These are phyloP conservation scores for Mycocentrospora acerina DNA, from an alignment of 2,329 filamentous ascomycete genomes.

Conservation along the genomic window DNA sequence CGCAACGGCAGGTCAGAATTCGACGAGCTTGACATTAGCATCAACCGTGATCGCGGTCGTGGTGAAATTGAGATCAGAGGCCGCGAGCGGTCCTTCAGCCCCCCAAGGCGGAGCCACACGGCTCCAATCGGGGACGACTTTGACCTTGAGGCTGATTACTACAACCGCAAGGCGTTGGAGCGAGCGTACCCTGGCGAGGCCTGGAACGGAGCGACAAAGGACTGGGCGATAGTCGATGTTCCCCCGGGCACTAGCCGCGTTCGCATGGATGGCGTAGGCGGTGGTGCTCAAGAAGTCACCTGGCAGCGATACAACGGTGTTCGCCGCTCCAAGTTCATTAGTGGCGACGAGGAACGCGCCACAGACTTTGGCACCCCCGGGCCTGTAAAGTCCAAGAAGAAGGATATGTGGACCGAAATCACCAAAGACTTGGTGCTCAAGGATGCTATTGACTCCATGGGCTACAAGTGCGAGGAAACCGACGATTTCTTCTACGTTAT, in stretches of 20 bases:
- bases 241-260: slow-evolving; percentile 80
- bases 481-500: slow-evolving; percentile 90
- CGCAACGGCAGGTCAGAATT: slow-evolving; percentile 45
- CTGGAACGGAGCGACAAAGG: slow-evolving; percentile 70
- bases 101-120: slow-evolving; percentile 47
- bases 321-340: slow-evolving; percentile 70
- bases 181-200: slow-evolving; percentile 72
- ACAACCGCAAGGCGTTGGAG: slow-evolving; percentile 68
- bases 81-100: slow-evolving; percentile 43
- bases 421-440: slow-evolving; percentile 87
- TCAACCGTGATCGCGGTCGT: slow-evolving; percentile 55
- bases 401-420: slow-evolving; percentile 89
- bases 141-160: slow-evolving; percentile 59
- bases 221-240: slow-evolving; percentile 81
- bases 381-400: slow-evolving; percentile 39
- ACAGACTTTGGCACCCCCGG: slow-evolving; percentile 45
- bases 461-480: slow-evolving; percentile 90
- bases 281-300: slow-evolving; percentile 72
- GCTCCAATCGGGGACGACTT: slow-evolving; percentile 48
- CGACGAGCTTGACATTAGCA: slow-evolving; percentile 66
- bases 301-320: slow-evolving; percentile 81
- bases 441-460: slow-evolving; percentile 81
- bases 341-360: slow-evolving; percentile 60
- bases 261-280: slow-evolving; percentile 77
- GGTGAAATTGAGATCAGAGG: slow-evolving; percentile 31